These are phyloP conservation scores for Colletotrichum lupini DNA, from an alignment of 2,329 filamentous ascomycete species.

Conservation along the genomic window DNA sequence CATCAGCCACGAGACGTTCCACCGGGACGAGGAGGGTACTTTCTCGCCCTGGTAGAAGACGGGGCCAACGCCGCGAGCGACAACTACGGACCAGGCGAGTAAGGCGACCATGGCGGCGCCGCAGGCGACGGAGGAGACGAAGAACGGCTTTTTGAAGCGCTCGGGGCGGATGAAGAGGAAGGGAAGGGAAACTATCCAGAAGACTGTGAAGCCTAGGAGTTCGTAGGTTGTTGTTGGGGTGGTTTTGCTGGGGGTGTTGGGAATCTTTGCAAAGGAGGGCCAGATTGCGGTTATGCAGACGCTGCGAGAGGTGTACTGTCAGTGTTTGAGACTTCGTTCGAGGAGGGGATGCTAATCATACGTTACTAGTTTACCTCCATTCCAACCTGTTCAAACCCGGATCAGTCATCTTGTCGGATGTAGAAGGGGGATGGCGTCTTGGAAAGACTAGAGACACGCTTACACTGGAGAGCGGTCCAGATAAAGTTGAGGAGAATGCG, in stretches of 20 bases:
- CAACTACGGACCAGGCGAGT: slow-evolving; percentile 57
- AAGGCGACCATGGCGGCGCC: slow-evolving; percentile 57
- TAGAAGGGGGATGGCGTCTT: not conserved
- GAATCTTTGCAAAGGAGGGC: slow-evolving; percentile 55
- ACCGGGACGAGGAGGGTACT: not conserved
- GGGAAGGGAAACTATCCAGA: slow-evolving; percentile 61
- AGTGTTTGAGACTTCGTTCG: not conserved
- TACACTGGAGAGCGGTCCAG: slow-evolving; percentile 42
- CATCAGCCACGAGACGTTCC: slow-evolving; percentile 51
- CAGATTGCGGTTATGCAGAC: slow-evolving; percentile 56
- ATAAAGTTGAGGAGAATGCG: slow-evolving; percentile 61
- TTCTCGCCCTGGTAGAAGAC: slow-evolving; percentile 46
- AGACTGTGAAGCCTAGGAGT: slow-evolving; percentile 61
- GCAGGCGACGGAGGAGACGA: slow-evolving; percentile 54
- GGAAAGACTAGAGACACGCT: not conserved
- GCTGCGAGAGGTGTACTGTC: slow-evolving; percentile 15
- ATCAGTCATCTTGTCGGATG: not conserved
- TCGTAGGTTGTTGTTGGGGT: slow-evolving; percentile 52
- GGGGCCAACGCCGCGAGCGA: slow-evolving; percentile 55
- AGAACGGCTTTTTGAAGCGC: slow-evolving; percentile 58
- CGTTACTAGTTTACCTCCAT: slow-evolving; percentile 4
- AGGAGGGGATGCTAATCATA: not conserved
- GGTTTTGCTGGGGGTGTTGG: slow-evolving; percentile 53
- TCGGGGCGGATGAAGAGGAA: slow-evolving; percentile 59
- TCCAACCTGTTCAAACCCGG: not conserved